A percentile compares a stretch with the other conserved stretches of the same genome.
phyloP scores from a whole-genome alignment of 73 alveolate species.

The Paramecium sonneborni region DNA sequence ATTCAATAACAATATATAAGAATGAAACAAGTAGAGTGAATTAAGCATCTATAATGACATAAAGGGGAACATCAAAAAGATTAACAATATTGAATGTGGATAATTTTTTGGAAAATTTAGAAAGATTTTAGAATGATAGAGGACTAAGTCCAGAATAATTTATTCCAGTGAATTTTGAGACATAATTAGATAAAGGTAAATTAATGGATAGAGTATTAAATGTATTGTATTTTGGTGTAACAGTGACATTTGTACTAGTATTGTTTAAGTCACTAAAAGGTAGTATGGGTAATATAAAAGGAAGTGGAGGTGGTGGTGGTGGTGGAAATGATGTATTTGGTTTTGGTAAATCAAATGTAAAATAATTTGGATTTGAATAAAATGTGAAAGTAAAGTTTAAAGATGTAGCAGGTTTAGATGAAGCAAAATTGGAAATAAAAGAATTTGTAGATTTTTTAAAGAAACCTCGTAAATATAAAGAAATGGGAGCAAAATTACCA shows the following conservation, averaged over 20 bases:
- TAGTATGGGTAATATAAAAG: constrained; percentile 40
- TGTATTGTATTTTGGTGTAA: constrained; percentile 19
- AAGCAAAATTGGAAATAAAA: constrained; percentile 87
- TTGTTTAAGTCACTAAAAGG: constrained; percentile 29
- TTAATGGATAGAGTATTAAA: constrained; percentile 30
- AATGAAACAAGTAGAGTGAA: neutral
- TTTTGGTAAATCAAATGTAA: constrained; percentile 67
- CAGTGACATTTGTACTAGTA: neutral
- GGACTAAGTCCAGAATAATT: constrained; percentile 41
- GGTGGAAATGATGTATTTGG: constrained; percentile 69
- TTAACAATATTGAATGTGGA: constrained; percentile 55
- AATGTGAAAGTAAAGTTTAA: constrained; percentile 80
- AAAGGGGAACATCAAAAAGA: constrained; percentile 20
- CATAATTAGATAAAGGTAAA: constrained; percentile 49
- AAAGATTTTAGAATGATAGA: constrained; percentile 38
- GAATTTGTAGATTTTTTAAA: constrained; percentile 92
- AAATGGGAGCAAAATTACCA: constrained; percentile 95
- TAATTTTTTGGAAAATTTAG: constrained; percentile 61
- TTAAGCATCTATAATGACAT: neutral
- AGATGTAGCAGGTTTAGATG: constrained; percentile 87
- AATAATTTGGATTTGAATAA: constrained; percentile 76
- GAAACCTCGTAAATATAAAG: constrained; percentile 82
- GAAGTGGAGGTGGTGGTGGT: neutral
- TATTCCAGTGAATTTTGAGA: constrained; percentile 50
- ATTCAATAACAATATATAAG: constrained; percentile 1